Conservation (phyloP, 176 grass and related monocot genomes). For the Zizania latifolia region DNA sequence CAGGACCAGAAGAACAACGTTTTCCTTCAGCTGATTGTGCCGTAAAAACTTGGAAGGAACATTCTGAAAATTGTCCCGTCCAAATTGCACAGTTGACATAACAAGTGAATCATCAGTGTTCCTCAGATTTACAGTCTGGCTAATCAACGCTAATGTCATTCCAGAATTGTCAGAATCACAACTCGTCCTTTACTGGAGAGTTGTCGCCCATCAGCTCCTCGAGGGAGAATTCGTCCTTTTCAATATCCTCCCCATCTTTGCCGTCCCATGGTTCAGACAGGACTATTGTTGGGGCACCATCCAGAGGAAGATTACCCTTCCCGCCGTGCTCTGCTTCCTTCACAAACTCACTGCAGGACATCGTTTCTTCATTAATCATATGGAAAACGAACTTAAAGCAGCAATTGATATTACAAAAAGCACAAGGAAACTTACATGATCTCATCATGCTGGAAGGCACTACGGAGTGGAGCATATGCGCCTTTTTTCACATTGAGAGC, state of each 20-base stretch:
- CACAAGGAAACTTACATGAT: slow-evolving; percentile 57
- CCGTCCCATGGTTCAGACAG: slow-evolving; percentile 89
- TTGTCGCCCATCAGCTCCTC: slow-evolving; percentile 82
- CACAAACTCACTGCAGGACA: slow-evolving; percentile 70
- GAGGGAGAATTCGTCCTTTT: slow-evolving; percentile 96
- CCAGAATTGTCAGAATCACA: slow-evolving; percentile 42
- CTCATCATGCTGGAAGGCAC: slow-evolving; percentile 72
- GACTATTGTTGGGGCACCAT: slow-evolving; percentile 40
- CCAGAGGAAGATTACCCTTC: slow-evolving; percentile 83
- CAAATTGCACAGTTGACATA: slow-evolving; percentile 9
- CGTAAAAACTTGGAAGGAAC: not conserved
- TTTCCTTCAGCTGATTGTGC: not conserved
- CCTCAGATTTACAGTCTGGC: slow-evolving; percentile 36
- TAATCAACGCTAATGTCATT: not conserved
- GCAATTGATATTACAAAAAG: not conserved
- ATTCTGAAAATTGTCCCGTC: slow-evolving; percentile 7
- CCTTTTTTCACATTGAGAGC: slow-evolving; percentile 96
- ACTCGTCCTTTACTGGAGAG: slow-evolving; percentile 60
- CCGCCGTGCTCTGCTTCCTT: slow-evolving; percentile 87
- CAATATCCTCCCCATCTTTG: slow-evolving; percentile 78
- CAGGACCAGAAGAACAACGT: not conserved
- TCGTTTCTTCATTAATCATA: slow-evolving; percentile 1
- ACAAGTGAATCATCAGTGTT: slow-evolving; percentile 30
- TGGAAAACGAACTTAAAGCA: not conserved
- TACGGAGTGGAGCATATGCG: slow-evolving; percentile 68